Evolutionary conservation across 306 rosid genomes (phyloP), one percentile per base, ranked within the genome.

Genomic region (Hippophae gyantsensis): DNA sequence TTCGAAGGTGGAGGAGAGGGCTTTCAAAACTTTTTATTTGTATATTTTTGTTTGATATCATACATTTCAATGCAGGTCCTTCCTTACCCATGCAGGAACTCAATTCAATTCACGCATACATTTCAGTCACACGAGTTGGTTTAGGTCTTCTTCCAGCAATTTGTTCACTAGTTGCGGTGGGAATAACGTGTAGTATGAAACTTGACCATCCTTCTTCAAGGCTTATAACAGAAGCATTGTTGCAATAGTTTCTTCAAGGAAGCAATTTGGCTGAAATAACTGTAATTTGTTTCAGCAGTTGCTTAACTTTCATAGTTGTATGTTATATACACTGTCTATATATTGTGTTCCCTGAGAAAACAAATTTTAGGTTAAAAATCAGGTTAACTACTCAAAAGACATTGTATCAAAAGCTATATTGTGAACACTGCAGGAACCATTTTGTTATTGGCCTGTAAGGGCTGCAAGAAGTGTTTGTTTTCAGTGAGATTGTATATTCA

Each of bases 131-230:
- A 40, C 72, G 98, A 73, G 27, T 79, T 13, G 98, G 98, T 25
- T 78, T 85, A 73, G 96, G 98, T 64, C 75, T 85, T 13, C 73
- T 88, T 70, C 98, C 95, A 1, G 86, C 95, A 46, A 0, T 75
- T 32, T 83, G 87, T 78, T 69, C 95, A 44, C 79, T 87, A 12
- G 43, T 75, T 61, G 90, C 88, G 7, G 76, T 83, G 50, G 64
- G 55, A 43, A 88, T 92, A 61, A 85, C 95, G 12, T 73, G 48
- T 63, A 81, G 79, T 55, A 87, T 88, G 93, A 81, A 92, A 57
- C 79, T 92, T 43, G 68, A 85, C 53, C 69, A 64, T 59, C 81
- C 84, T 54, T 46, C 48, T 58, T 61, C 81, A 0, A 85, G 72
- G 58, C 76, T 87, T 54, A 56, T 85, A 52, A 68, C 71, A 44